These are phyloP conservation scores for Kwoniella shandongensis DNA, from an alignment of 768 basidiomycete genomes.

Conservation along the genomic window DNA sequence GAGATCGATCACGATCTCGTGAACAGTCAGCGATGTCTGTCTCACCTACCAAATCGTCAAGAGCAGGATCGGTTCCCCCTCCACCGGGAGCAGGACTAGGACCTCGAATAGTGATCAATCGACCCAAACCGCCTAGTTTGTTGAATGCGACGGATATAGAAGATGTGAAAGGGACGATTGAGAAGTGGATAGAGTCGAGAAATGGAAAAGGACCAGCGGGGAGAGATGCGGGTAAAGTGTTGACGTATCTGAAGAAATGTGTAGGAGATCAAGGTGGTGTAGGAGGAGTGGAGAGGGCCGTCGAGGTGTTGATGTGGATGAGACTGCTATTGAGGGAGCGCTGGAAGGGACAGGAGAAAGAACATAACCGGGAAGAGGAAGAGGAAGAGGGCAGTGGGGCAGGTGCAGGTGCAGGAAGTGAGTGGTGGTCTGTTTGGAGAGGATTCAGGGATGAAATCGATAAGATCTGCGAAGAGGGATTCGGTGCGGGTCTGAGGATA, in stretches of 20 bases:
- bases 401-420: constrained; percentile 56
- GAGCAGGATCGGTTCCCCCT: constrained; percentile 54
- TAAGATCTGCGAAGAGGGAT: constrained; percentile 64
- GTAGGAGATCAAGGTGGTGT: constrained; percentile 62
- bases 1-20: constrained; percentile 16
- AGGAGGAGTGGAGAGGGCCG: constrained; percentile 70
- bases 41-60: constrained; percentile 49
- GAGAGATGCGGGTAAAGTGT: constrained; percentile 73
- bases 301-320: constrained; percentile 81
- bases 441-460: constrained; percentile 70
- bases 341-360: constrained; percentile 63
- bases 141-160: constrained; percentile 59
- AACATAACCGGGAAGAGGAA: constrained; percentile 32
- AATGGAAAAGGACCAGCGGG: constrained; percentile 64
- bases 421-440: constrained; percentile 80
- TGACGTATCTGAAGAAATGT: constrained; percentile 68
- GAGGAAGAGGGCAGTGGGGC: constrained; percentile 30
- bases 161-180: constrained; percentile 71
- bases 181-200: constrained; percentile 72
- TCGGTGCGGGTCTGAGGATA: constrained; percentile 64
- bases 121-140: constrained; percentile 26
- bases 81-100: too few species aligned
- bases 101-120: constrained; percentile 16
- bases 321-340: constrained; percentile 61
- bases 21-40: constrained; percentile 30